These are phyloP conservation scores for Copromyces sp. DNA, from an alignment of 495 filamentous ascomycete species.

Conservation along the genomic window DNA sequence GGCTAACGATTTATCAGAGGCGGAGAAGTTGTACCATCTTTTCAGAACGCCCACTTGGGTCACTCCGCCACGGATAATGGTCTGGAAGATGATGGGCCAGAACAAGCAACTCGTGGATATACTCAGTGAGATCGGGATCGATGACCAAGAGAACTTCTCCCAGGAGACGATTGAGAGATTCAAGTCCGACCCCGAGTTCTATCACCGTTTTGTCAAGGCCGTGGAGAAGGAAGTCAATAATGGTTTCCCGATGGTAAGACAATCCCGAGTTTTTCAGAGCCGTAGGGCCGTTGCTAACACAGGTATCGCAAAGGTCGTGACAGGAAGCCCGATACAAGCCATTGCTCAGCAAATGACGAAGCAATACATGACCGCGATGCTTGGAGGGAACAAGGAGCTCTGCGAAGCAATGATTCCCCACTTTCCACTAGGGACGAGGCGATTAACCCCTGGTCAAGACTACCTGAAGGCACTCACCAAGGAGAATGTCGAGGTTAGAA, in stretches of 20 bases:
- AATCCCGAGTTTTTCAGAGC: not conserved
- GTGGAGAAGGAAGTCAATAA: conserved; percentile 36
- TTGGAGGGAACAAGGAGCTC: conserved; percentile 28
- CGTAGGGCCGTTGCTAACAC: not conserved
- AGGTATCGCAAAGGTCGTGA: conserved; percentile 16
- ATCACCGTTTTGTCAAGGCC: conserved; percentile 26
- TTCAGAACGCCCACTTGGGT: conserved; percentile 60
- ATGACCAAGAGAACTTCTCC: conserved; percentile 31
- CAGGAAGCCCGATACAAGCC: conserved; percentile 27
- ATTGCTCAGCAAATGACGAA: conserved; percentile 23
- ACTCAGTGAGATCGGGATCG: conserved; percentile 16
- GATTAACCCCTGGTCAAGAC: conserved; percentile 57
- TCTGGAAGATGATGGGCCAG: conserved; percentile 34
- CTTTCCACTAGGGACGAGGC: conserved; percentile 54
- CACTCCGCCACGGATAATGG: conserved; percentile 40
- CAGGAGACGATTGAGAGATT: conserved; percentile 37
- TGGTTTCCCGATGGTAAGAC: conserved; percentile 34
- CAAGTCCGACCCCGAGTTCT: conserved; percentile 28
- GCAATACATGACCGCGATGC: conserved; percentile 36
- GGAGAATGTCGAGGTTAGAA: conserved; percentile 51
- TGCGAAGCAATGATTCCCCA: conserved; percentile 50
- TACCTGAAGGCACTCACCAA: conserved; percentile 56
- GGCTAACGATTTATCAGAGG: conserved; percentile 21
- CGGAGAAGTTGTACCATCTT: conserved; percentile 35
- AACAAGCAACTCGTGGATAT: conserved; percentile 16